These are phyloP conservation scores for Debaryomyces fabryi DNA, from an alignment of 1,139 yeast genomes.

Conservation along the genomic window DNA sequence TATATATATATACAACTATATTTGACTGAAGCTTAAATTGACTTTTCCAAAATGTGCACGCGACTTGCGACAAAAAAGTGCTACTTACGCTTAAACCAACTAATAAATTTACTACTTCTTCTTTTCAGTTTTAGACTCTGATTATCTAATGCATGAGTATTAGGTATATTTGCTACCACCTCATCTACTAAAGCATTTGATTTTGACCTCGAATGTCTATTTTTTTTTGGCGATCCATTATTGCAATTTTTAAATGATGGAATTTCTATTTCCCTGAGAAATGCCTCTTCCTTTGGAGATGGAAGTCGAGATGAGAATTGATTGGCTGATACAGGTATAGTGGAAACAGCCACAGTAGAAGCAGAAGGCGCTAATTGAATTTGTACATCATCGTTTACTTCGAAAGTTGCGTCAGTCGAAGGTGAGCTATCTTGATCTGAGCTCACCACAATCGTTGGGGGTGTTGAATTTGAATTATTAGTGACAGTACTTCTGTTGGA, in stretches of 20 bases:
- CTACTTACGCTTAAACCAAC: constrained; percentile 21
- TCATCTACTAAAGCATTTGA: constrained; percentile 9
- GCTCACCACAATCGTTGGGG: constrained; percentile 22
- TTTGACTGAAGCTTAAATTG: background rate
- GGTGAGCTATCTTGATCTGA: constrained; percentile 22
- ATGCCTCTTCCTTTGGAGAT: constrained; percentile 14
- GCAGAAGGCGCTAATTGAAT: background rate
- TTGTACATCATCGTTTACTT: constrained; percentile 15
- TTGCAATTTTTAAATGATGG: constrained; percentile 4
- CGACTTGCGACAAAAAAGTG: constrained; percentile 3
- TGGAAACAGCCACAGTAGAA: background rate
- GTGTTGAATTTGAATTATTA: background rate
- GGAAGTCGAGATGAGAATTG: background rate
- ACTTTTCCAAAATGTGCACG: background rate
- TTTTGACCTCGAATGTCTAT: background rate
- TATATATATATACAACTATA: background rate
- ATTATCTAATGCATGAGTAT: background rate
- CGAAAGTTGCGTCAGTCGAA: constrained; percentile 25
- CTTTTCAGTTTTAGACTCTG: constrained; percentile 9
- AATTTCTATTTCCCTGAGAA: constrained; percentile 14
- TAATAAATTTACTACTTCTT: constrained; percentile 19
- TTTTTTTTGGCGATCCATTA: constrained; percentile 4
- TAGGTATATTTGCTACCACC: background rate
- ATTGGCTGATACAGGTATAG: background rate
- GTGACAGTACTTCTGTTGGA: background rate